A percentile compares a stretch with the other conserved stretches of the same genome.
phyloP scores from a whole-genome alignment of 495 filamentous ascomycete species.

The Podospora pseudoanserina region DNA sequence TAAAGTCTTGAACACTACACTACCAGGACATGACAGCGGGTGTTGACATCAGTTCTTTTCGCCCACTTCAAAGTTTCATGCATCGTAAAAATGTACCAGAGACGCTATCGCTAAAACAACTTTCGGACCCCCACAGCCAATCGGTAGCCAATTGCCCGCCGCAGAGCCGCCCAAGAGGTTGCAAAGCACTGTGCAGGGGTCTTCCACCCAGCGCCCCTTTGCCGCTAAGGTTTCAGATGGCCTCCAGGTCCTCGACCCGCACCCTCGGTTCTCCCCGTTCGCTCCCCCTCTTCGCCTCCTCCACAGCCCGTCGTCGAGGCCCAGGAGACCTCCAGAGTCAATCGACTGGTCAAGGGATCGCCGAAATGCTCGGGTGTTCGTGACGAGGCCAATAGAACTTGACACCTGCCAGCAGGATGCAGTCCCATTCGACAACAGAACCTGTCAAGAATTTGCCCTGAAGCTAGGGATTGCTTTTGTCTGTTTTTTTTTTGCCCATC shows the following conservation, averaged over 20 bases:
- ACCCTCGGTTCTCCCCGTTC: neutral
- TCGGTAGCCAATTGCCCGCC: constrained; percentile 9
- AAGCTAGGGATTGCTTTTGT: neutral
- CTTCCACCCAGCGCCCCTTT: constrained; percentile 7
- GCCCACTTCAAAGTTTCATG: neutral
- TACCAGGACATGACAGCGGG: neutral
- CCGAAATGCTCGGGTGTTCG: neutral
- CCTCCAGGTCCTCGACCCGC: constrained; percentile 5
- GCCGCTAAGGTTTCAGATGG: constrained; percentile 31
- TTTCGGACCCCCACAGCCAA: constrained; percentile 8
- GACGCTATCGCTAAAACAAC: neutral
- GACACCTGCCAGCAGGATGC: neutral
- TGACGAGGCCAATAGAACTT: neutral
- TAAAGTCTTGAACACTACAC: neutral
- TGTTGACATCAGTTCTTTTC: neutral
- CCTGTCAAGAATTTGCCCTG: neutral
- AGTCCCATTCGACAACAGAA: neutral
- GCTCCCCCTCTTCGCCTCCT: neutral
- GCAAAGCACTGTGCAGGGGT: constrained; percentile 3
- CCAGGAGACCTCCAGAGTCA: neutral
- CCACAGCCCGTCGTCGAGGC: neutral
- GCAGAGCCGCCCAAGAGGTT: constrained; percentile 16
- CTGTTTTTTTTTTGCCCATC: neutral
- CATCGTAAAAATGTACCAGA: neutral
- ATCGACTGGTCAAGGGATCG: neutral